Base-by-base conservation (phyloP, 768 basidiomycete species). In the Coprinopsis cinerea region DNA sequence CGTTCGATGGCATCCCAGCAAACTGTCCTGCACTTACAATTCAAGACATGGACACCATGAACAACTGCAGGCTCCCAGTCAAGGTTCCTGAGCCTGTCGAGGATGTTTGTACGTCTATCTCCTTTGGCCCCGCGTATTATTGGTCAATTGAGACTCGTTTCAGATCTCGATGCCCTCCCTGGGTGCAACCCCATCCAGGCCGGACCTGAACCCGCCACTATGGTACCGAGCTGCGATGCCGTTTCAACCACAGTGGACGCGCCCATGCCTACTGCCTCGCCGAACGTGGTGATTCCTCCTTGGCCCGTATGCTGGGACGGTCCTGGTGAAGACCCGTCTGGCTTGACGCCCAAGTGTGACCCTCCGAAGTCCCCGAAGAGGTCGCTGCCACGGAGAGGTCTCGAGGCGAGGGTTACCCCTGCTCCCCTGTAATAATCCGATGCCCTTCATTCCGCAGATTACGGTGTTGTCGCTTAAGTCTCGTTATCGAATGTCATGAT, bases 11-110 rank as follows among this genome's bases (percentile, higher is more conserved):
- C 24, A 52, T 52, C 44, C 51, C 51, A 9, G 40, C 44, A 18
- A 42, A 52, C 37, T 52, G 51, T 37, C 51, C 51, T 0, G 51
- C 42, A 7, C 37, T 52, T 5, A 52, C 51, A 11, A 39, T 45
- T 22, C 51, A 52, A 15, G 51, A 52, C 24, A 52, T 39, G 35
- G 51, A 52, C 13, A 39, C 51, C 6, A 52, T 52, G 51, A 52
- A 52, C 37, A 52, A 24, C 45, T 52, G 51, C 25, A 24, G 51
- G 1, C 36, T 47, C n/a, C 25, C 36, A 2, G 47, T 47, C 28
- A 52, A 52, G 28, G 37, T 52, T 22, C 44, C 45, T 10, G 51
- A 52, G 27, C 26, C 42, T 20, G 45, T 52, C 11, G 51, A 52
- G 24, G 45, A 41, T 27, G 18, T 23, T 24, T 52, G 51, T 46